Evolutionary conservation across 805 yeast genomes (phyloP).

Genomic region (Saccharomyces jurei): DNA sequence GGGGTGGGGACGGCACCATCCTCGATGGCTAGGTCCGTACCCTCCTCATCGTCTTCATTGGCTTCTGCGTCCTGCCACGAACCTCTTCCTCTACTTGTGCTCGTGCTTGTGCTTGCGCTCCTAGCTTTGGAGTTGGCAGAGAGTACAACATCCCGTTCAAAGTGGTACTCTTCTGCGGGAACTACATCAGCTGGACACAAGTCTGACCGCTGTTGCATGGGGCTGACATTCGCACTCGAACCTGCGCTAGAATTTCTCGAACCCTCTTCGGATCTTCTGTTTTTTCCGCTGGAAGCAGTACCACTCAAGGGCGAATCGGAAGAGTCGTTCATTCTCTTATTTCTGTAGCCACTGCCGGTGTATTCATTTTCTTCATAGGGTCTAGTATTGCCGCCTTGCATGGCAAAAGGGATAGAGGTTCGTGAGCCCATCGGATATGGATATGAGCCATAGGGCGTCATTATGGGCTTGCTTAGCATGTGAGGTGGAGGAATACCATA

Average conservation of each 20-base stretch:
- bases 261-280: background rate
- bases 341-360: background rate
- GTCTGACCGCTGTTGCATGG: background rate
- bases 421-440: background rate
- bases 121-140: background rate
- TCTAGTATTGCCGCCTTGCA: background rate
- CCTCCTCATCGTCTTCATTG: background rate
- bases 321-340: background rate
- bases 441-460: background rate
- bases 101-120: background rate
- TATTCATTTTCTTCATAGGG: background rate
- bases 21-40: background rate
- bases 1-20: background rate
- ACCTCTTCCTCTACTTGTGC: background rate
- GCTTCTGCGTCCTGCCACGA: background rate
- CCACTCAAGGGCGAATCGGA: background rate
- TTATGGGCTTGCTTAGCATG: background rate
- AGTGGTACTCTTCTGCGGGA: background rate
- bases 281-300: background rate
- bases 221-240: background rate
- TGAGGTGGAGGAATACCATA: background rate
- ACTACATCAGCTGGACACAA: background rate
- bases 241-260: background rate
- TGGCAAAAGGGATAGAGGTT: background rate
- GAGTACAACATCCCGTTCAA: background rate